Conservation (phyloP, 371 early-diverging fungal genomes). For the Rhizopus sp. region DNA sequence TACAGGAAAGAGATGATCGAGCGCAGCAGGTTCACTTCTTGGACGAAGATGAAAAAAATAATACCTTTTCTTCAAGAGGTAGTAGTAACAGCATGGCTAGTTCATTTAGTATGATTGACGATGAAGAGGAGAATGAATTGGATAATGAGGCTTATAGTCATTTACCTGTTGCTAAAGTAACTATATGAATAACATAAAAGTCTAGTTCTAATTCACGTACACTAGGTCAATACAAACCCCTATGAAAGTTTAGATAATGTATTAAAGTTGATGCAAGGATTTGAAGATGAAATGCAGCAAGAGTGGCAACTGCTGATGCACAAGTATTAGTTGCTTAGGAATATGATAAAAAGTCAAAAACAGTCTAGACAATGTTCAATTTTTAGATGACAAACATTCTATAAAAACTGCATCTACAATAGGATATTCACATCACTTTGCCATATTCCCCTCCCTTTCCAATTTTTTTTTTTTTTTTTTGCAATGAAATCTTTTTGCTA, state of each 20-base stretch:
- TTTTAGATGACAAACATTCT: too few relatives aligned
- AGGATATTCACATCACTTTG: too few relatives aligned
- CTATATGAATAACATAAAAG: neutral
- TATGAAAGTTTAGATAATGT: conserved; percentile 7
- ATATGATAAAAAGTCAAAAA: neutral
- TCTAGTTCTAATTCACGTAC: neutral
- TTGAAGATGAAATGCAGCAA: conserved; percentile 30
- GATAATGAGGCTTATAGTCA: neutral
- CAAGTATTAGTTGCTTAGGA: conserved; percentile 15
- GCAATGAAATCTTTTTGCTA: too few relatives aligned
- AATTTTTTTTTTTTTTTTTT: too few relatives aligned
- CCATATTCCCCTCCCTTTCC: too few relatives aligned
- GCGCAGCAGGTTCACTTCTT: neutral
- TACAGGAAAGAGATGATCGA: neutral
- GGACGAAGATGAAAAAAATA: neutral
- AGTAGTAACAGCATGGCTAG: conserved; percentile 15
- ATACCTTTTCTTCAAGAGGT: conserved; percentile 23
- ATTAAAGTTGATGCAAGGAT: conserved; percentile 10
- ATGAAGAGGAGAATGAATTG: conserved; percentile 11
- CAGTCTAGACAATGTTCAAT: too few relatives aligned
- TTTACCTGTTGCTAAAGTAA: conserved; percentile 3
- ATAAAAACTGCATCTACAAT: too few relatives aligned
- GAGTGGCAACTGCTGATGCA: conserved; percentile 20
- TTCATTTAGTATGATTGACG: conserved; percentile 21
- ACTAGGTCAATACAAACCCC: neutral